Conservation (phyloP, 2,329 filamentous ascomycete species). For the Mycosphaerella sp. region DNA sequence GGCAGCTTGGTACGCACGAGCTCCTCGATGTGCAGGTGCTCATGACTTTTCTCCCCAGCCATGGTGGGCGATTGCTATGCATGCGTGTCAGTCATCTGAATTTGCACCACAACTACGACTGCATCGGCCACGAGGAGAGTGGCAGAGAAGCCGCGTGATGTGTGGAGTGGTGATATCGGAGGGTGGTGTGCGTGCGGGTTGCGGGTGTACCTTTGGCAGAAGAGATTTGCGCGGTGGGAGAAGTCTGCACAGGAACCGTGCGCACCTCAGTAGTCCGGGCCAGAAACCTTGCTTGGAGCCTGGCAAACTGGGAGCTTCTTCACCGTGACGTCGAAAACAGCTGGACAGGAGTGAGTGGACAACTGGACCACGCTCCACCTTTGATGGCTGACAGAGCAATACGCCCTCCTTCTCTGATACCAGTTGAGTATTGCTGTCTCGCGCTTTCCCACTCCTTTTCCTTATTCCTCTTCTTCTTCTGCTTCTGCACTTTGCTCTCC, state of each 20-base stretch:
- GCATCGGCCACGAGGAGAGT: not conserved
- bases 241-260: not conserved
- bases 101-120: not conserved
- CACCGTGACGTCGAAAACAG: no score
- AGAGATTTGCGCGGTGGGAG: not conserved
- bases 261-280: no score
- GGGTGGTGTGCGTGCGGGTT: no score
- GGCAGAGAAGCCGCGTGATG: not conserved
- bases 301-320: no score
- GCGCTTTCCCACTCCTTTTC: not conserved
- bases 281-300: no score
- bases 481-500: not conserved
- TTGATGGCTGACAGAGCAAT: not conserved
- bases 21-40: slow-evolving; percentile 41
- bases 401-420: not conserved
- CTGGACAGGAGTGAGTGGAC: no score
- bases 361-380: no score
- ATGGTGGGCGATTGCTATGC: slow-evolving; percentile 11
- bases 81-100: slow-evolving; percentile 6
- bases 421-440: not conserved
- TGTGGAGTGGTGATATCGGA: not conserved
- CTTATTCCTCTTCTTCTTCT: not conserved
- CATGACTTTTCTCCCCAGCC: slow-evolving; percentile 32
- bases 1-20: slow-evolving; percentile 40
- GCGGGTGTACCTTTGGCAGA: not conserved